These are phyloP conservation scores for Paecilomyces formosus DNA, from an alignment of 2,329 filamentous ascomycete genomes.

Conservation along the genomic window DNA sequence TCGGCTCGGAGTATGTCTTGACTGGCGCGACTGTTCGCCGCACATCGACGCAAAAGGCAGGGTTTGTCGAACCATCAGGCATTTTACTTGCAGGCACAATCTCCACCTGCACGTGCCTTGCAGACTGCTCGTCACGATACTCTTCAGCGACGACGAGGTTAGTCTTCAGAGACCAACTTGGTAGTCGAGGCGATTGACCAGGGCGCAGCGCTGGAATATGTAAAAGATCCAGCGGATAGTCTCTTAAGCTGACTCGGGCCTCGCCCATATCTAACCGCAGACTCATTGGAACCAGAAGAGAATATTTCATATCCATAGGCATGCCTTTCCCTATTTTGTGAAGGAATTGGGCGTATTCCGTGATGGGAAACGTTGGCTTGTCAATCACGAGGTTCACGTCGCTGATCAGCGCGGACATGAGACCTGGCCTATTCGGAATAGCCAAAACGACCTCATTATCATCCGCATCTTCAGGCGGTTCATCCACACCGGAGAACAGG, in stretches of 20 bases:
- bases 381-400: conserved; percentile 82
- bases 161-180: conserved; percentile 75
- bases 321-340: conserved; percentile 93
- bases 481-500: conserved; percentile 74
- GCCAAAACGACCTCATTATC: conserved; percentile 80
- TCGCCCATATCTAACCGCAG: conserved; percentile 87
- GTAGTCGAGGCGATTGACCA: conserved; percentile 69
- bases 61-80: conserved; percentile 47
- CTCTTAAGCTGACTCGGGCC: conserved; percentile 73
- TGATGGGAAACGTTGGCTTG: conserved; percentile 83
- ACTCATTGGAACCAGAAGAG: conserved; percentile 81
- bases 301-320: conserved; percentile 84
- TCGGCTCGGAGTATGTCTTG: conserved; percentile 92
- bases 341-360: conserved; percentile 75
- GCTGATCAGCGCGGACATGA: conserved; percentile 72
- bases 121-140: conserved; percentile 72
- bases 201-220: conserved; percentile 79
- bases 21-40: conserved; percentile 87
- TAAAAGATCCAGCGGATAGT: conserved; percentile 86
- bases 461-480: conserved; percentile 71
- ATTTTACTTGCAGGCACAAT: conserved; percentile 66
- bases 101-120: conserved; percentile 70
- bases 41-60: conserved; percentile 76
- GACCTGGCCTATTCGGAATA: conserved; percentile 73
- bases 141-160: conserved; percentile 97